Conservation (phyloP, 2,329 filamentous ascomycete species). For the Raffaelea ambrosiae region DNA sequence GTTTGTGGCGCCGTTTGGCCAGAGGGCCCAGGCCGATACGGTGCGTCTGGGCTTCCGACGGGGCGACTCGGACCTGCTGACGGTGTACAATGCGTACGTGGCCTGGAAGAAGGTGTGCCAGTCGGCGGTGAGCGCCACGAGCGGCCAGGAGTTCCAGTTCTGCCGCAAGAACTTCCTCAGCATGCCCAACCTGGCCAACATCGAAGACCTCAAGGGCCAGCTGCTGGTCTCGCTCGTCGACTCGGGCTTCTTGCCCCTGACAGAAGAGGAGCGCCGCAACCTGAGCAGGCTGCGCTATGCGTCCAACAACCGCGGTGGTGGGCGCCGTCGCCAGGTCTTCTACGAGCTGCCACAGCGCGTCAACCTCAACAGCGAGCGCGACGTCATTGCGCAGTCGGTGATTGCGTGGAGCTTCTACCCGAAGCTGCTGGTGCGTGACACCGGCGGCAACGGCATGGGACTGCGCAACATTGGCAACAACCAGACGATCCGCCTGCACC, state of each 20-base stretch:
- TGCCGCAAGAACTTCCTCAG: slow-evolving; percentile 93
- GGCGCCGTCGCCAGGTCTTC: slow-evolving; percentile 59
- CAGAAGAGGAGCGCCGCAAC: slow-evolving; percentile 59
- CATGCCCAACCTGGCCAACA: slow-evolving; percentile 78
- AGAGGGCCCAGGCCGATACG: slow-evolving; percentile 72
- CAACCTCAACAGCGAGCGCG: slow-evolving; percentile 70
- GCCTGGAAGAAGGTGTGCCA: slow-evolving; percentile 80
- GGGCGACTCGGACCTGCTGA: slow-evolving; percentile 85
- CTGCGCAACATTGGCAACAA: slow-evolving; percentile 91
- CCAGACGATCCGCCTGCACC: slow-evolving; percentile 78
- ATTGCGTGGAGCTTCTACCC: slow-evolving; percentile 95
- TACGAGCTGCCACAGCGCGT: slow-evolving; percentile 73
- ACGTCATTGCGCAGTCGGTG: slow-evolving; percentile 69
- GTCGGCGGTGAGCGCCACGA: slow-evolving; percentile 38
- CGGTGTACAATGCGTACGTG: slow-evolving; percentile 86
- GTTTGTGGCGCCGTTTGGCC: slow-evolving; percentile 79
- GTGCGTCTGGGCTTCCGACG: slow-evolving; percentile 71
- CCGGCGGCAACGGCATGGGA: slow-evolving; percentile 55
- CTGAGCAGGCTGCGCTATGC: slow-evolving; percentile 63
- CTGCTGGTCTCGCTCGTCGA: slow-evolving; percentile 78
- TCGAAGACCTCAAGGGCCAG: slow-evolving; percentile 93
- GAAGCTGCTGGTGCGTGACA: slow-evolving; percentile 74
- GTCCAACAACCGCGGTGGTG: slow-evolving; percentile 41
- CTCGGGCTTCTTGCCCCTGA: slow-evolving; percentile 71
- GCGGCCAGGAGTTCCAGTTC: slow-evolving; percentile 74